These are phyloP conservation scores for Biscogniauxia sp. DNA, from an alignment of 2,329 filamentous ascomycete genomes.

Conservation along the genomic window DNA sequence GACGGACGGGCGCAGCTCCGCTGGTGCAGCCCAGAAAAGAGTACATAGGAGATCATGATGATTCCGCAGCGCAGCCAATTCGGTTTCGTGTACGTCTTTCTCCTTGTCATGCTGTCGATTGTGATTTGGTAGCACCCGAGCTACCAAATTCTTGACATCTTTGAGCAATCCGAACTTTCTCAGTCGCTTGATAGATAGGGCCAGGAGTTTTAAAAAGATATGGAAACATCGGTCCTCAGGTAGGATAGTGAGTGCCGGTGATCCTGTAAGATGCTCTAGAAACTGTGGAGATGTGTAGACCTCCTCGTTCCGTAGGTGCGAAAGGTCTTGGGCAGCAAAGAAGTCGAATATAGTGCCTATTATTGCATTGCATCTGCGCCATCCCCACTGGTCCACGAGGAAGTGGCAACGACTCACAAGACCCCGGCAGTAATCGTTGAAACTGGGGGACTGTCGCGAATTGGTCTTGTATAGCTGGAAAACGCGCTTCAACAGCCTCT, in stretches of 20 bases:
- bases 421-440: constrained; percentile 64
- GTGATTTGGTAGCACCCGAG: constrained; percentile 64
- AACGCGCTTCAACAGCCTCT: constrained; percentile 54
- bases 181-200: constrained; percentile 53
- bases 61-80: constrained; percentile 63
- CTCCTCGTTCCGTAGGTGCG: constrained; percentile 64
- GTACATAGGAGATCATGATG: constrained; percentile 68
- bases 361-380: constrained; percentile 56
- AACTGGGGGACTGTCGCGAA: constrained; percentile 54
- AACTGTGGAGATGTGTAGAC: constrained; percentile 60
- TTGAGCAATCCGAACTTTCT: constrained; percentile 47
- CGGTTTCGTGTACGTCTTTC: constrained; percentile 55
- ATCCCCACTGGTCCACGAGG: constrained; percentile 64
- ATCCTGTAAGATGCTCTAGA: constrained; percentile 51
- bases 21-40: constrained; percentile 62
- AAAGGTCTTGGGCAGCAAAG: constrained; percentile 60
- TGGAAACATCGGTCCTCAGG: constrained; percentile 63
- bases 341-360: constrained; percentile 66
- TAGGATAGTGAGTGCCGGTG: constrained; percentile 48
- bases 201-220: constrained; percentile 64
- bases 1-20: constrained; percentile 50
- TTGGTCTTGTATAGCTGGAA: constrained; percentile 59
- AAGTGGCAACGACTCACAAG: constrained; percentile 60
- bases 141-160: constrained; percentile 59
- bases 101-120: constrained; percentile 64